Evolutionary conservation across 169 alveolate species (phyloP), one percentile per base, ranked within the genome.

Genomic region (Theileria sp.): DNA sequence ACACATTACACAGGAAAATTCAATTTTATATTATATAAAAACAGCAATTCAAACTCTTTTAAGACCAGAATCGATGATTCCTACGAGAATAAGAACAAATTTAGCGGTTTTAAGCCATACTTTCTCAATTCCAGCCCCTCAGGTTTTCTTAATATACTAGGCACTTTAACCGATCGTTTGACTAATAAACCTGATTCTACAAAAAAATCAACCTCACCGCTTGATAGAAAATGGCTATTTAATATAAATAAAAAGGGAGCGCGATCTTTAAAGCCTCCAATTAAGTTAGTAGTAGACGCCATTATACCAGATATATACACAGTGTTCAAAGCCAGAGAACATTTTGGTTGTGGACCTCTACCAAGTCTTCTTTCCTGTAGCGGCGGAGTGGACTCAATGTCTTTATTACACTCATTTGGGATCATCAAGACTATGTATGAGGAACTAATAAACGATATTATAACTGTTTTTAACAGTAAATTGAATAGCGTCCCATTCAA

Each of bases 311-410:
- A 64, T 28, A 30, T 64, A 15, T 13, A 19, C 21, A 64, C 54
- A 25, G 50, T 64, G 38, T 21, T 64, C 50, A 13, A 64, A 13
- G 38, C 50, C 50, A 64, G 72, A 19, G 38, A 64, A 21, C n/a
- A 64, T 32, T 8, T 64, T 17, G 38, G 51, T 4, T 64, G 12
- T 10, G 19, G 60, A 0, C 26, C 73, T 4, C 28, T 56, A 30
- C 86, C 86, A 34, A 32, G 71, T 17, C 38, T 84, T 25, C 79
- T 84, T 23, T 66, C 77, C 64, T 78, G 86, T 73, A 84, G 90
- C 49, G 90, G 90, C 17, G 90, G 90, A 9, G 78, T 49, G 60
- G 90, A 84, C 74, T 84, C 90, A 26, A 84, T 84, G 90, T 54
- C 90, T 1, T 26, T 84, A 74, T 77, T 84, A 38, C 90, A 84